Evolutionary conservation across 2,329 filamentous ascomycete species (phyloP).

Genomic region (Teratosphaeriaceae sp.): DNA sequence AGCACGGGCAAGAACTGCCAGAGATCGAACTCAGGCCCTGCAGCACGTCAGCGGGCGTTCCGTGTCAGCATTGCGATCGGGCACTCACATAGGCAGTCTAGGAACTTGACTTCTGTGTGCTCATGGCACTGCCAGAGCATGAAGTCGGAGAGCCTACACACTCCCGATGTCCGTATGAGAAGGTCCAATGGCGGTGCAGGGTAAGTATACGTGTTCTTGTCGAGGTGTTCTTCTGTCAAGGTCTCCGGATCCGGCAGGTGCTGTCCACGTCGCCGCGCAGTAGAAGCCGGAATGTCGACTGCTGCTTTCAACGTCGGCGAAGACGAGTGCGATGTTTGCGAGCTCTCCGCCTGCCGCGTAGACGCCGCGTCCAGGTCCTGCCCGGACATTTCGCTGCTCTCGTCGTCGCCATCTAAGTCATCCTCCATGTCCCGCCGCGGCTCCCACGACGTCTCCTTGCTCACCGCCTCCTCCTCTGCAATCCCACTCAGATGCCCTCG

Average conservation of each 20-base stretch:
- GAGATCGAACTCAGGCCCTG: slow-evolving; percentile 85
- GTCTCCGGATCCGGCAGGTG: slow-evolving; percentile 67
- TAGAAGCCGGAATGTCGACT: slow-evolving; percentile 5
- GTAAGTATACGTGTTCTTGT: slow-evolving; percentile 81
- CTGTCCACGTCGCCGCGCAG: slow-evolving; percentile 1
- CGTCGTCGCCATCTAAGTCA: slow-evolving; percentile 8
- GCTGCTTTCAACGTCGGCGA: slow-evolving; percentile 34
- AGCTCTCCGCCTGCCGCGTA: slow-evolving; percentile 31
- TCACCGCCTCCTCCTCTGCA: slow-evolving; percentile 22
- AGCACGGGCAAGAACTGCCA: slow-evolving; percentile 90
- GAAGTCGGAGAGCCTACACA: slow-evolving; percentile 89
- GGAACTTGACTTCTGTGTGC: slow-evolving; percentile 84
- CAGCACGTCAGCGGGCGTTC: background rate
- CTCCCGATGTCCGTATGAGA: slow-evolving; percentile 85
- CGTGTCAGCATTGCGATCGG: background rate
- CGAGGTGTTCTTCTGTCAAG: slow-evolving; percentile 77
- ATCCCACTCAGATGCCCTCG: slow-evolving; percentile 37
- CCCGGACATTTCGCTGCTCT: slow-evolving; percentile 16
- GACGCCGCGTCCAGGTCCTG: slow-evolving; percentile 24
- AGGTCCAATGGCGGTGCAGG: slow-evolving; percentile 83
- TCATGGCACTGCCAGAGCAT: slow-evolving; percentile 99
- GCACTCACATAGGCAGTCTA: slow-evolving; percentile 63
- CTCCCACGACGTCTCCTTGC: background rate
- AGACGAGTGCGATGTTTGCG: slow-evolving; percentile 31
- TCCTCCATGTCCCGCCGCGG: background rate